These are phyloP conservation scores for Melampsora allii-populina DNA, from an alignment of 1,284 basidiomycete species.

Conservation along the genomic window DNA sequence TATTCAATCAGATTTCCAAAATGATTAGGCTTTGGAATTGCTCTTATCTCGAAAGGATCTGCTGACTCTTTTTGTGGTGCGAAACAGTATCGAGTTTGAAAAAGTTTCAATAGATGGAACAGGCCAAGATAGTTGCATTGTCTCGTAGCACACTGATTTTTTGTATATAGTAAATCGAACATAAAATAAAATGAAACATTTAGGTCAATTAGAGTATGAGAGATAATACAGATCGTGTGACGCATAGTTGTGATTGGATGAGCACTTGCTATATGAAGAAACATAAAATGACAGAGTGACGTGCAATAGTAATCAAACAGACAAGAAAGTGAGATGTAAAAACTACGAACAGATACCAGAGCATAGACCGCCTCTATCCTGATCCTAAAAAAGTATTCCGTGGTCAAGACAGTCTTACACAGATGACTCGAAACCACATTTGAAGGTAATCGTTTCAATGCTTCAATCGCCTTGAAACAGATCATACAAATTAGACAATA, in stretches of 20 bases:
- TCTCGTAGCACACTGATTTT: conserved; percentile 69
- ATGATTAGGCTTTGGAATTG: conserved; percentile 87
- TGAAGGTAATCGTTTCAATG: conserved; percentile 74
- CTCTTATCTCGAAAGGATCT: conserved; percentile 76
- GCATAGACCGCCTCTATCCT: conserved; percentile 90
- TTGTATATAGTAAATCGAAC: background rate
- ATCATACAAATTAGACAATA: background rate
- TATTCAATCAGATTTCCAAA: conserved; percentile 89
- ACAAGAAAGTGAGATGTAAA: conserved; percentile 11
- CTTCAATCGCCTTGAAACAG: conserved; percentile 68
- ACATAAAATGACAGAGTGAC: conserved; percentile 44
- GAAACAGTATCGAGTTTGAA: conserved; percentile 81
- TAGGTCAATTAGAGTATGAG: background rate
- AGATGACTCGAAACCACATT: conserved; percentile 85
- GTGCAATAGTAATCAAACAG: conserved; percentile 45
- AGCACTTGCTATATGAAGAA: too few relatives aligned
- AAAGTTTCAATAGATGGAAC: conserved; percentile 94
- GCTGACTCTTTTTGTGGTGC: conserved; percentile 72
- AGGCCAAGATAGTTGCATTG: conserved; percentile 80
- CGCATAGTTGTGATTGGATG: too few relatives aligned
- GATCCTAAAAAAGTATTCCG: conserved; percentile 96
- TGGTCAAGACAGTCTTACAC: conserved; percentile 87
- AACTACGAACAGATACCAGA: conserved; percentile 68
- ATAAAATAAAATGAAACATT: background rate
- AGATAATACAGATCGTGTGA: background rate